Conservation (phyloP, 805 yeast species). For the Metschnikowia koreensis region DNA sequence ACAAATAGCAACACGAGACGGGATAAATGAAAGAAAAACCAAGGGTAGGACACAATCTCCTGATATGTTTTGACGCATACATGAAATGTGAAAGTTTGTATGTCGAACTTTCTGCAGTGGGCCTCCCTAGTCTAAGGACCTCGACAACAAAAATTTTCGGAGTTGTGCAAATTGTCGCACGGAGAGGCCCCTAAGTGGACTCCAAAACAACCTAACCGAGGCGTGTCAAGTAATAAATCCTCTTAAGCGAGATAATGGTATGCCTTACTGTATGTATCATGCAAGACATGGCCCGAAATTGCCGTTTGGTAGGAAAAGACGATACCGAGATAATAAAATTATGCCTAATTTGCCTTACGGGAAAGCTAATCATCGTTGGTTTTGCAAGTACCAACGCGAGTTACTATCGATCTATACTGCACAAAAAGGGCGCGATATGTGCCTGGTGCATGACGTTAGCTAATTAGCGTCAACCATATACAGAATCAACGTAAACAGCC, state of each 20-base stretch:
- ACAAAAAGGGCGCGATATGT: neutral
- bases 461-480: neutral
- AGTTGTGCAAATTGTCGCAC: neutral
- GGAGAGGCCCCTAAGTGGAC: too few species aligned
- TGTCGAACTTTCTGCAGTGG: neutral
- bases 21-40: too few species aligned
- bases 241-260: too few species aligned
- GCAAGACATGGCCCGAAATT: too few species aligned
- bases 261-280: too few species aligned
- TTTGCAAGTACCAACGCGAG: neutral
- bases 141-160: neutral
- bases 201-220: too few species aligned
- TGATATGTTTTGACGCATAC: neutral
- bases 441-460: neutral
- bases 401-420: neutral
- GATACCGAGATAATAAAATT: too few species aligned
- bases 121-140: neutral
- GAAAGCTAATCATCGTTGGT: neutral
- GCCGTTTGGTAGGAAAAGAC: too few species aligned
- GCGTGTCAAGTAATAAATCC: too few species aligned
- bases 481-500: neutral
- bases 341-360: neutral
- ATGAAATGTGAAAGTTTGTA: neutral
- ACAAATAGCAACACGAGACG: too few species aligned
- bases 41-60: too few species aligned